Evolutionary conservation across 2,329 filamentous ascomycete species (phyloP).

Genomic region (Penicillium sp.): DNA sequence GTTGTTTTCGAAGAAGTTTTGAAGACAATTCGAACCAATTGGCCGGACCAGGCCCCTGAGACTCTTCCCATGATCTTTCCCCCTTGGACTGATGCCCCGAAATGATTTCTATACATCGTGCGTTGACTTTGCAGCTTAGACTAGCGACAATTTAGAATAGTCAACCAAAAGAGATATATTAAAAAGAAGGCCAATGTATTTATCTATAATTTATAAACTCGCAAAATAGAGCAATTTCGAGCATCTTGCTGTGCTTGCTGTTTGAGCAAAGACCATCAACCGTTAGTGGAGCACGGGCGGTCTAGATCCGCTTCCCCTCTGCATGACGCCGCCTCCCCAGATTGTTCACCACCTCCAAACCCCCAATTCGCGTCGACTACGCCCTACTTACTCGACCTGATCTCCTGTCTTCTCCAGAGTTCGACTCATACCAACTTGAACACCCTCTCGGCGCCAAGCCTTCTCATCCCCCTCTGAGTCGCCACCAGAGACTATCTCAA

Average conservation of each 20-base stretch:
- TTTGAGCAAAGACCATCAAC: no score
- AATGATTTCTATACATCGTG: conserved; percentile 21
- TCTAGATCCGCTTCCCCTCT: conserved; percentile 23
- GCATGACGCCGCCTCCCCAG: conserved; percentile 20
- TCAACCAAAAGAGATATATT: background rate
- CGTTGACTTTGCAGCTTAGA: background rate
- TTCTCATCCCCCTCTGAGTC: background rate
- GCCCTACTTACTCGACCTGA: no score
- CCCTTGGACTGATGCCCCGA: conserved; percentile 53
- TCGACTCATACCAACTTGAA: no score
- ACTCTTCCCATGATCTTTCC: conserved; percentile 59
- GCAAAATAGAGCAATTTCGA: no score
- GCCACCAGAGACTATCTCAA: background rate
- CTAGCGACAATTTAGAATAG: background rate
- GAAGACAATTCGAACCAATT: conserved; percentile 53
- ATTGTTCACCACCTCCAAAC: conserved; percentile 15
- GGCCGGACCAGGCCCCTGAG: conserved; percentile 61
- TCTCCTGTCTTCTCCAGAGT: background rate
- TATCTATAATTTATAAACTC: no score
- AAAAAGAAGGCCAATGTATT: background rate
- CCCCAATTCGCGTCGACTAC: conserved; percentile 9
- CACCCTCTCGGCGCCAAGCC: no score
- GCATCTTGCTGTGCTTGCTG: no score
- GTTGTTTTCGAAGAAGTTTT: conserved; percentile 60
- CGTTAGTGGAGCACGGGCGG: conserved; percentile 25